Base-by-base conservation (phyloP, 345 rosid species). In the Eucalyptus viminalis region DNA sequence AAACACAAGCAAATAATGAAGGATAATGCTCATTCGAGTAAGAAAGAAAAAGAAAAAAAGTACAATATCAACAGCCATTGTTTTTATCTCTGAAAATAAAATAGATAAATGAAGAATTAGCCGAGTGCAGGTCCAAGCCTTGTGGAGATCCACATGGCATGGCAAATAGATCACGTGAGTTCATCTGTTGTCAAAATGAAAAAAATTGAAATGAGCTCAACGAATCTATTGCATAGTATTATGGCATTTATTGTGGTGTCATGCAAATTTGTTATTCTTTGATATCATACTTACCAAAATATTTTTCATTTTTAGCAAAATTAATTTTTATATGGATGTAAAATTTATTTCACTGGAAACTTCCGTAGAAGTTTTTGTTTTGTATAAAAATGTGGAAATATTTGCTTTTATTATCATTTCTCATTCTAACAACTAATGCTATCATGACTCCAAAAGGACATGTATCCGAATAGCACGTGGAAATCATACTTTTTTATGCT, bases 221-320 rank as follows among this genome's bases (percentile, higher is more conserved):
- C 0, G 21, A 7, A 67, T 60, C 8, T 0, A 25, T 1, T 67
- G 8, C 21, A n/a, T 67, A 0, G 11, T 67, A 67, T 67, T n/a
- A 67, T n/a, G 22, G 56, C 56, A 7, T 51, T 51, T 51, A 51
- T 51, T 17, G 4, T 51, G 56, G 56, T 51, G 21, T 67, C 37
- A 67, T 67, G 19, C 19, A 4, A 67, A 67, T n/a, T 65, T 65
- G 11, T 65, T 34, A 14, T 65, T 65, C 76, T 65, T 14, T 14
- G 37, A n/a, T 65, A n/a, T 65, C 15, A 5, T 0, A 65, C 40
- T 65, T 0, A 65, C 3, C 21, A 4, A n/a, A 16, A 8, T 65
- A 65, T n/a, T 34, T 34, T n/a, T 67, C 76, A n/a, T 65, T 15
- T 34, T 65, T n/a, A 65, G 21, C 76, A 14, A n/a, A 65, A 31